Percentiles rank a stretch among this genome's conserved stretches.
phyloP scores from a whole-genome alignment of 352 stramenopile genomes.

The Phytopythium sindhum region DNA sequence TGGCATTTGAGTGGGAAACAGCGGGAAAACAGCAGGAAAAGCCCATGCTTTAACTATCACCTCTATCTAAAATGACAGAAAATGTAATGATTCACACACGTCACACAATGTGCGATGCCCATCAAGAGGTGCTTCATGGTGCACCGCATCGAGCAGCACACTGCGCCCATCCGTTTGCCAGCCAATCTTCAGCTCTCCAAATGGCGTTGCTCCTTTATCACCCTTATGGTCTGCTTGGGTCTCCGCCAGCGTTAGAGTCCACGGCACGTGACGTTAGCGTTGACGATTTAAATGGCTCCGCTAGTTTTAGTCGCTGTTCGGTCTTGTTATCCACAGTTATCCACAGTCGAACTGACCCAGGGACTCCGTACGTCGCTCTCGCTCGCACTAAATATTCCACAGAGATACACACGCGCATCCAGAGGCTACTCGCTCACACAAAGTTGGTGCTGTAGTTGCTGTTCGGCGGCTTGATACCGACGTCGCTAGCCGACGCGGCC shows the following conservation, averaged over 20 bases:
- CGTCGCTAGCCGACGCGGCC: slow-evolving; percentile 16
- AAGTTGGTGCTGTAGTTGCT: slow-evolving; percentile 44
- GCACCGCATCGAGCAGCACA: too few species aligned
- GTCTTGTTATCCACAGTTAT: neutral
- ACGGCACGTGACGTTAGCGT: too few species aligned
- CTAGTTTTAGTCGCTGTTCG: neutral
- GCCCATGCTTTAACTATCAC: neutral
- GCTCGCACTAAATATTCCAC: slow-evolving; percentile 1
- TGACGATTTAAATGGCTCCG: neutral
- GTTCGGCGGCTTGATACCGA: slow-evolving; percentile 17
- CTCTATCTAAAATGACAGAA: neutral
- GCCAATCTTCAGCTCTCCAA: too few species aligned
- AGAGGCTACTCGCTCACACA: slow-evolving; percentile 11
- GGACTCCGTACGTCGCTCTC: neutral
- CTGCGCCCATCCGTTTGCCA: too few species aligned
- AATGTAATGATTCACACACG: neutral
- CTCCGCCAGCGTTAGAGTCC: too few species aligned
- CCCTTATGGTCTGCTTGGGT: too few species aligned
- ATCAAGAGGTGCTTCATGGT: neutral
- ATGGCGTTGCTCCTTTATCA: too few species aligned
- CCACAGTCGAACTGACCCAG: neutral
- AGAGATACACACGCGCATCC: neutral
- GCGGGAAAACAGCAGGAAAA: neutral
- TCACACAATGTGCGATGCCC: neutral
- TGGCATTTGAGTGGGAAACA: neutral